Percentiles rank a stretch among this genome's conserved stretches.
Evolutionary conservation across 129 eudicot species (phyloP).

Genomic region (Flaveria sonorensis): DNA sequence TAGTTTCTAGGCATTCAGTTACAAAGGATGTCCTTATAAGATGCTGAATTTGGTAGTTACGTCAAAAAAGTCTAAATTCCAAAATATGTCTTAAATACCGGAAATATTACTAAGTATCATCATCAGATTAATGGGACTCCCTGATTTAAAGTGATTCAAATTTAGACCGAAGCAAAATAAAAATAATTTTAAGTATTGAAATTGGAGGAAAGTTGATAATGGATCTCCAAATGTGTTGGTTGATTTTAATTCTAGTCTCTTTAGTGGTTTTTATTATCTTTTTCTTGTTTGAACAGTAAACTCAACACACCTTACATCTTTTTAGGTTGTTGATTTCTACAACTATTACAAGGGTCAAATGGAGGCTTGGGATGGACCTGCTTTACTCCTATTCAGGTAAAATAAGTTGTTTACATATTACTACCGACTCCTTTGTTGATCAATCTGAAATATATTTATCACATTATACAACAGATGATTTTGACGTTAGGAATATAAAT

Average conservation of each 20-base stretch:
- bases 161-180: not conserved
- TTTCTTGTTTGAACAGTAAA: not conserved
- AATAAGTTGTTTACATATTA: not conserved
- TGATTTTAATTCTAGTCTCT: conserved; percentile 22
- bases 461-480: conserved; percentile 1
- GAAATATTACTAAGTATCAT: not conserved
- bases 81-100: not conserved
- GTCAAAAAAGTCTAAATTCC: not conserved
- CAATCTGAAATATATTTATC: conserved; percentile 4
- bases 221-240: not conserved
- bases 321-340: conserved; percentile 83
- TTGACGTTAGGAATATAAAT: not conserved
- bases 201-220: not conserved
- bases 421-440: conserved; percentile 4
- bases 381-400: conserved; percentile 94
- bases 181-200: not conserved
- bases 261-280: not conserved
- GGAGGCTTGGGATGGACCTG: conserved; percentile 99
- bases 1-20: conserved; percentile 14
- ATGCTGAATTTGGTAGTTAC: not conserved
- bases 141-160: not conserved
- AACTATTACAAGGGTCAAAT: conserved; percentile 99
- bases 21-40: not conserved
- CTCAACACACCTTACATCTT: not conserved
- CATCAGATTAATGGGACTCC: not conserved